A percentile compares a stretch with the other conserved stretches of the same genome.
These are phyloP conservation scores for Xylaria acuta DNA, from an alignment of 495 filamentous ascomycete species.

Conservation along the genomic window DNA sequence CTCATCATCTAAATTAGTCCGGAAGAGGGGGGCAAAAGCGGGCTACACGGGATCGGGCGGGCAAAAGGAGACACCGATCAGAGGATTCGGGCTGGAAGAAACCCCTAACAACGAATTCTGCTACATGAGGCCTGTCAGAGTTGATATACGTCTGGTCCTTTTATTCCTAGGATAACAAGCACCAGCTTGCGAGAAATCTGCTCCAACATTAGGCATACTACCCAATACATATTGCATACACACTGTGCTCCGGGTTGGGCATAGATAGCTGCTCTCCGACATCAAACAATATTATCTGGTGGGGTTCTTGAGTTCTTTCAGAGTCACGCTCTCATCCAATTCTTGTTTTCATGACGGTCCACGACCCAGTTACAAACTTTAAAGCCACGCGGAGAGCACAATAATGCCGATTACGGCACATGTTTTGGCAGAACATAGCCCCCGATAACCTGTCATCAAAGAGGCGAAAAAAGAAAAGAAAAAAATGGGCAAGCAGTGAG, in stretches of 20 bases:
- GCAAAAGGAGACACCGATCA: background rate
- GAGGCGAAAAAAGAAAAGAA: background rate
- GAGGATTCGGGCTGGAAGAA: background rate
- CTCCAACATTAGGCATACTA: background rate
- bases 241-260: background rate
- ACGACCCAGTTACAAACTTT: background rate
- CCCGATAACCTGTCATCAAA: background rate
- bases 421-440: background rate
- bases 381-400: constrained; percentile 16
- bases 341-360: background rate
- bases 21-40: background rate
- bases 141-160: background rate
- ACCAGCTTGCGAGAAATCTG: background rate
- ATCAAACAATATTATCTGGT: background rate
- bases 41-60: background rate
- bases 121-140: background rate
- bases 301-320: background rate
- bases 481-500: background rate
- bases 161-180: too few relatives aligned
- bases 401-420: constrained; percentile 3
- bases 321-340: background rate
- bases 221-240: background rate
- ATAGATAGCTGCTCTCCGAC: background rate
- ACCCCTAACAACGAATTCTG: background rate
- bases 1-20: background rate